phyloP scores from a whole-genome alignment of 371 early-diverging fungal genomes.

The Fennellomyces sp. region DNA sequence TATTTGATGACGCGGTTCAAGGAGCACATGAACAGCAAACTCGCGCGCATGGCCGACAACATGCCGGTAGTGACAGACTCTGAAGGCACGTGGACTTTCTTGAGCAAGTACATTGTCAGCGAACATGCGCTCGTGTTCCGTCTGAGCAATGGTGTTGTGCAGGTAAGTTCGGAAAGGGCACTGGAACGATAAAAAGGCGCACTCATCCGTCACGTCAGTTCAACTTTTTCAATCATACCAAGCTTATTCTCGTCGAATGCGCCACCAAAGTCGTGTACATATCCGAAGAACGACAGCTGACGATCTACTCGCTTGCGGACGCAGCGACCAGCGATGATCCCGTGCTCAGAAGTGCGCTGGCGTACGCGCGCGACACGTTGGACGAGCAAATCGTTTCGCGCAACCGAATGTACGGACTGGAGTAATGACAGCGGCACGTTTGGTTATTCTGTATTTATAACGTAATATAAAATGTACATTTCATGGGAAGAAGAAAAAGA shows the following conservation, averaged over 20 bases:
- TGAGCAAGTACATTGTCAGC: constrained; percentile 71
- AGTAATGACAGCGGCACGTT: neutral
- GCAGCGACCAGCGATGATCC: constrained; percentile 6
- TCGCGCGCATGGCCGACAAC: constrained; percentile 36
- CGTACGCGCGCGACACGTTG: neutral
- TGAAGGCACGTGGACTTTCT: constrained; percentile 43
- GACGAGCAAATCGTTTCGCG: constrained; percentile 3
- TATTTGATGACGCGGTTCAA: constrained; percentile 63
- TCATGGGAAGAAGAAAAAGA: neutral
- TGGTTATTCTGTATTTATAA: no score
- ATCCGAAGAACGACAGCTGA: constrained; percentile 21
- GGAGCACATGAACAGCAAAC: constrained; percentile 67
- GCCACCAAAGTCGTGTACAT: constrained; percentile 58
- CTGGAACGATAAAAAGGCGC: no score
- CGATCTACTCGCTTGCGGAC: constrained; percentile 14
- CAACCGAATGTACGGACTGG: neutral
- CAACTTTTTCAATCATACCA: constrained; percentile 75
- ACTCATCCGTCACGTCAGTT: constrained; percentile 43
- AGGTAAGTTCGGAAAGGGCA: constrained; percentile 66
- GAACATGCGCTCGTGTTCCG: constrained; percentile 75
- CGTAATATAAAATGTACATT: neutral
- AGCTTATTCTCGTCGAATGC: constrained; percentile 66
- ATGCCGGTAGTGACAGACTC: constrained; percentile 15
- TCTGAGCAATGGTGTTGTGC: constrained; percentile 70
- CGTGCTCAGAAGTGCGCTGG: neutral